These are phyloP conservation scores for Simmondsia chinensis DNA, from an alignment of 148 eudicot genomes.

Conservation along the genomic window DNA sequence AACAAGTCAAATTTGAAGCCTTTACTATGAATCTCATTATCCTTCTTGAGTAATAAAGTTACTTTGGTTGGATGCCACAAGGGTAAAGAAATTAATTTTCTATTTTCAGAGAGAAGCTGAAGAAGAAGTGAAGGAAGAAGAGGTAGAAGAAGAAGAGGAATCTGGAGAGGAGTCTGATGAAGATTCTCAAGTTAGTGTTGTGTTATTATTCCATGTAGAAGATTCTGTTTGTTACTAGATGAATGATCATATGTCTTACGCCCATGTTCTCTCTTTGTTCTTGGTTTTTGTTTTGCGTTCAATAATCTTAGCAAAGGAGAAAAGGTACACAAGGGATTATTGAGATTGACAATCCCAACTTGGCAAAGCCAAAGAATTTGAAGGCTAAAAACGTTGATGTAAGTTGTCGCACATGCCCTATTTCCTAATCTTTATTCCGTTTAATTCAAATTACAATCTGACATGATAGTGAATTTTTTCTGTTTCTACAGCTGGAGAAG, in stretches of 20 bases:
- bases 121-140: conserved; percentile 42
- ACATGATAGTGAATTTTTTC: neutral
- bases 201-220: neutral
- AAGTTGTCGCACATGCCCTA: too few relatives aligned
- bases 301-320: conserved; percentile 39
- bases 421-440: too few relatives aligned
- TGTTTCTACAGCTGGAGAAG: conserved; percentile 60
- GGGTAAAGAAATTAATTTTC: too few relatives aligned
- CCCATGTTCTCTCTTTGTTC: conserved; percentile 5
- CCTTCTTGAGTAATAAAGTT: too few relatives aligned
- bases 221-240: too few relatives aligned
- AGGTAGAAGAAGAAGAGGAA: conserved; percentile 20
- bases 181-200: conserved; percentile 32
- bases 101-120: conserved; percentile 47
- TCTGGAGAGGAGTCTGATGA: conserved; percentile 80
- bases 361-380: conserved; percentile 71
- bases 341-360: conserved; percentile 82
- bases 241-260: too few relatives aligned
- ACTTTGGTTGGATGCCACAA: too few relatives aligned
- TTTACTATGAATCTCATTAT: neutral
- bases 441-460: too few relatives aligned
- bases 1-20: neutral
- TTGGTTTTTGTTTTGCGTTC: too few relatives aligned
- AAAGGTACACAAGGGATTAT: conserved; percentile 85
- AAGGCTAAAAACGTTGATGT: conserved; percentile 87